These are phyloP conservation scores for Aspergillus awamori DNA, from an alignment of 2,329 filamentous ascomycete genomes.

Conservation along the genomic window DNA sequence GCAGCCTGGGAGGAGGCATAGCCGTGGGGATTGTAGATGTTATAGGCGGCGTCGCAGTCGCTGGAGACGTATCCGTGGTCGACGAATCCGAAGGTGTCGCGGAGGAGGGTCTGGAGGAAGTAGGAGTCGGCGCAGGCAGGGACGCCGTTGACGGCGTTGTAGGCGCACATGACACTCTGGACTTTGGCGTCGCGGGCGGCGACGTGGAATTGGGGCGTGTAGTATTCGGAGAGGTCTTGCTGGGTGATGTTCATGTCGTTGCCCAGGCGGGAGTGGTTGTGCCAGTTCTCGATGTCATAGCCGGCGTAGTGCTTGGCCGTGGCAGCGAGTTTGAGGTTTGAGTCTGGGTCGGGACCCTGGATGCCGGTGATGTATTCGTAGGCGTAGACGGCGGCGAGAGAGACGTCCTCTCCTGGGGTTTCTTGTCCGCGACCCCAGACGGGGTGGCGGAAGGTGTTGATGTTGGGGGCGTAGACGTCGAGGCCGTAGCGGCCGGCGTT, in stretches of 20 bases:
- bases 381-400: constrained; percentile 54
- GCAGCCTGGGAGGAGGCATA: constrained; percentile 46
- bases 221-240: constrained; percentile 70
- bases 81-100: constrained; percentile 67
- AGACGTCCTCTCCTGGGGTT: constrained; percentile 62
- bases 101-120: constrained; percentile 63
- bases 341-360: constrained; percentile 50
- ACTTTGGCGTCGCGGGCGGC: constrained; percentile 62
- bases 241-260: constrained; percentile 59
- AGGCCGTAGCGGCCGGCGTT: constrained; percentile 56
- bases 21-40: constrained; percentile 61
- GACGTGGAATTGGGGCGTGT: constrained; percentile 66
- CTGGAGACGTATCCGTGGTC: constrained; percentile 64
- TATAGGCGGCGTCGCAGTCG: constrained; percentile 66
- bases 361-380: constrained; percentile 58
- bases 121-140: constrained; percentile 67
- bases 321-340: constrained; percentile 48
- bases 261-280: constrained; percentile 48
- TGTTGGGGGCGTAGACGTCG: constrained; percentile 60
- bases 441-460: constrained; percentile 67
- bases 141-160: constrained; percentile 67
- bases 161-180: constrained; percentile 64
- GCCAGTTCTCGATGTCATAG: constrained; percentile 59
- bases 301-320: constrained; percentile 63
- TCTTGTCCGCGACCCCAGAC: constrained; percentile 65